Evolutionary conservation across 176 grass and related monocot genomes (phyloP), one percentile per base, ranked within the genome.

Genomic region (Avena atlantica): DNA sequence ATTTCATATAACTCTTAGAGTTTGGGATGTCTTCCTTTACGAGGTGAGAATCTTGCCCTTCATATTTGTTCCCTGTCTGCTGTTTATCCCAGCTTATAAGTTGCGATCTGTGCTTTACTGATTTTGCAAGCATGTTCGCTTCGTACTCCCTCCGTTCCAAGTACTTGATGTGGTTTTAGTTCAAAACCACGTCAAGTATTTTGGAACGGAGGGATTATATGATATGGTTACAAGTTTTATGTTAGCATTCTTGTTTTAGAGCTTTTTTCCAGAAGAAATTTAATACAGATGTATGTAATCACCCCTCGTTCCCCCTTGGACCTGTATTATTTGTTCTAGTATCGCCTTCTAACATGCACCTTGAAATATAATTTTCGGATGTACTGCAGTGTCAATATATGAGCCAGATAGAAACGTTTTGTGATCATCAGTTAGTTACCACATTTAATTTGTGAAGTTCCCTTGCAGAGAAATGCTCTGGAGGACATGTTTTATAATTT

Each of bases 11-110:
- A 91, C 94, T 81, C 87, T 99, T 81, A 93, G 97, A 81, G 87
- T 99, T 81, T 98, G 94, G 94, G 97, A 98, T 92, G 92, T 96
- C 58, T 98, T 98, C 62, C 97, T 98, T 61, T 94, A 91, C 64
- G 97, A 99, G 94, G 97, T 96, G 84, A 83, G 89, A 84, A 86
- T 79, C 79, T 63, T 62, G 58, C 8, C 64, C n/a, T 53, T 29
- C 70, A 36, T 81, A 53, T 74, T 16, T 15, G 21, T 82, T 82
- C 66, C 10, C 0, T 83, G 70, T 82, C 45, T 85, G 52, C 0
- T 70, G 1, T 83, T 61, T 61, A 64, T 37, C 3, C 62, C 17
- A 48, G 24, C 1, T 78, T 36, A 31, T 29, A 10, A 48, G 45
- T 9, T 82, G 14, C 59, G 12, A 52, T 13, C 4, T 42, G 1